Percentiles rank a stretch among this genome's conserved stretches.
Conservation (phyloP, 164 flowering plant genomes). For the Akebia trifoliata region DNA sequence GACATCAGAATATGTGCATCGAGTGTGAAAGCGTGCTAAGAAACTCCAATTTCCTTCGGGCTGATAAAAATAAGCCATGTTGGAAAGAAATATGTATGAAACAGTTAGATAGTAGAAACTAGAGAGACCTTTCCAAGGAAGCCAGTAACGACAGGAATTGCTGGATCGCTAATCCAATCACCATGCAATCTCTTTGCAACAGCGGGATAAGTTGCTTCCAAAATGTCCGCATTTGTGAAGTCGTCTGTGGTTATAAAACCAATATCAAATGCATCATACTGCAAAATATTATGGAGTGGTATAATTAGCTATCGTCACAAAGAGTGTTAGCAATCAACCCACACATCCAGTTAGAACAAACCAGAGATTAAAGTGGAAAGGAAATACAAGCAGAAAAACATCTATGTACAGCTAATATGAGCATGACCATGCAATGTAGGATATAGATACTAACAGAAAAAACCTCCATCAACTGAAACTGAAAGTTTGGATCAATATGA, state of each 20-base stretch:
- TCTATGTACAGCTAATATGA: no score
- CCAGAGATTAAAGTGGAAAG: no score
- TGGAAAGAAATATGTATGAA: not conserved
- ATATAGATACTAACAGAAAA: no score
- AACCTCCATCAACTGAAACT: no score
- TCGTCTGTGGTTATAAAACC: conserved; percentile 97
- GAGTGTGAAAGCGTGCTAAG: not conserved
- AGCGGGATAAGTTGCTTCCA: conserved; percentile 98
- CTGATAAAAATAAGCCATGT: not conserved
- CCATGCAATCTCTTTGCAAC: conserved; percentile 76
- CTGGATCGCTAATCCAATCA: conserved; percentile 82
- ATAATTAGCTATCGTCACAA: not conserved
- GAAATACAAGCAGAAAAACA: no score
- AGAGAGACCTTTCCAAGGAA: conserved; percentile 97
- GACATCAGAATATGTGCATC: not conserved
- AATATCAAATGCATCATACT: conserved; percentile 96
- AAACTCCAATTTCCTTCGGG: not conserved
- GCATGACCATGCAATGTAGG: no score
- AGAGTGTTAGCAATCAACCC: not conserved
- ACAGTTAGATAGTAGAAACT: no score
- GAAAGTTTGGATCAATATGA: no score
- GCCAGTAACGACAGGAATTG: conserved; percentile 92
- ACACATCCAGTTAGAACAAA: no score
- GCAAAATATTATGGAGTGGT: conserved; percentile 28
- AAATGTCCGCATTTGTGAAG: conserved; percentile 91